These are phyloP conservation scores for Kluyveromyces siamensis DNA, from an alignment of 805 yeast genomes.

Conservation along the genomic window DNA sequence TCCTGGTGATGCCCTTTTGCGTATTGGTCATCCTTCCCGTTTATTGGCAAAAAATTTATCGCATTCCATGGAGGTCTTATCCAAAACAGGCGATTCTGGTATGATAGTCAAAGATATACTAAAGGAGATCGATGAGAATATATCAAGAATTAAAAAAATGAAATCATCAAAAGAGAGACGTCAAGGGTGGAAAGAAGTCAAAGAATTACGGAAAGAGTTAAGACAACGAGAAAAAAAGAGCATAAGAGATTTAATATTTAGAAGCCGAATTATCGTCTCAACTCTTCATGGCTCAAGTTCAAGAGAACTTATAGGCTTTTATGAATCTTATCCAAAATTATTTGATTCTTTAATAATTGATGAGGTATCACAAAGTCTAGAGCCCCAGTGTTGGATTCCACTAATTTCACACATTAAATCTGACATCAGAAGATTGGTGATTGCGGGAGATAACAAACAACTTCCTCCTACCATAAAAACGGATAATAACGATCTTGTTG, in stretches of 20 bases:
- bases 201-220: slow-evolving; percentile 61
- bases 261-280: slow-evolving; percentile 62
- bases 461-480: slow-evolving; percentile 84
- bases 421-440: slow-evolving; percentile 44
- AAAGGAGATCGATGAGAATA: slow-evolving; percentile 55
- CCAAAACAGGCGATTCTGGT: slow-evolving; percentile 50
- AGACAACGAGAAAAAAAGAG: slow-evolving; percentile 56
- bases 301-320: slow-evolving; percentile 50
- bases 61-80: slow-evolving; percentile 70
- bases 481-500: slow-evolving; percentile 32
- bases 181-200: slow-evolving; percentile 60
- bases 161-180: slow-evolving; percentile 56
- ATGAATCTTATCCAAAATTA: slow-evolving; percentile 29
- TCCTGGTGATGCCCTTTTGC: slow-evolving; percentile 43
- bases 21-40: slow-evolving; percentile 94
- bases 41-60: slow-evolving; percentile 48
- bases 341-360: slow-evolving; percentile 84
- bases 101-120: slow-evolving; percentile 59
- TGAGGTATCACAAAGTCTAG: slow-evolving; percentile 90
- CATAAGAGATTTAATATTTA: slow-evolving; percentile 45
- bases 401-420: slow-evolving; percentile 52
- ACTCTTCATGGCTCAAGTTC: slow-evolving; percentile 88
- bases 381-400: slow-evolving; percentile 97
- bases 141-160: slow-evolving; percentile 49
- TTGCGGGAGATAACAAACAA: slow-evolving; percentile 93